Conservation (phyloP, 495 filamentous ascomycete species). For the Lasiosphaeriaceae sp. region DNA sequence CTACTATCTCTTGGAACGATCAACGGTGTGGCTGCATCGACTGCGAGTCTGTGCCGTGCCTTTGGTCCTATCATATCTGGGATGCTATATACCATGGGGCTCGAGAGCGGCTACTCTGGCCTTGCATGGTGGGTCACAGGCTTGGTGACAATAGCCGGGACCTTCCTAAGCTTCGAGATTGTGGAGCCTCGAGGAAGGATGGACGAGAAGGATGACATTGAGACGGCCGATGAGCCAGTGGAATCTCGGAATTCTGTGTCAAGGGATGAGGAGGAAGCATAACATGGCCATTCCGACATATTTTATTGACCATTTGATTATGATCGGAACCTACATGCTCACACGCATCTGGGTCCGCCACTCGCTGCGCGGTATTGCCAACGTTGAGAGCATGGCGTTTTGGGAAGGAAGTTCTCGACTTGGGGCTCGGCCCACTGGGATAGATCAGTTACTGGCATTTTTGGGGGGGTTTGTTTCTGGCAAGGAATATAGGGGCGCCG, state of each 20-base stretch:
- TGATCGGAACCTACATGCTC: too few species aligned
- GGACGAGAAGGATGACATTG: slow-evolving; percentile 29
- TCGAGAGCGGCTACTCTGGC: slow-evolving; percentile 75
- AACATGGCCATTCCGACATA: background rate
- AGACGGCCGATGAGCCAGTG: slow-evolving; percentile 3
- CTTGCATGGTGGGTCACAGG: slow-evolving; percentile 90
- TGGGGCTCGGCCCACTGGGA: background rate
- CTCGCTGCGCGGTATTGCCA: background rate
- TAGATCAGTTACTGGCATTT: too few species aligned
- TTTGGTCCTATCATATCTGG: slow-evolving; percentile 88
- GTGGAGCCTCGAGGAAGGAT: slow-evolving; percentile 39
- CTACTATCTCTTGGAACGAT: slow-evolving; percentile 79
- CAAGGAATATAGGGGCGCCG: too few species aligned
- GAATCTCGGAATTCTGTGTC: background rate
- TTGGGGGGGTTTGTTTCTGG: too few species aligned
- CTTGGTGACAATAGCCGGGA: slow-evolving; percentile 69
- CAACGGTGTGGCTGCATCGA: slow-evolving; percentile 89
- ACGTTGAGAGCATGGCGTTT: background rate
- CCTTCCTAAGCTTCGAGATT: slow-evolving; percentile 48
- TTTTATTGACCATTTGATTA: background rate
- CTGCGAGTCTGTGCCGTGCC: slow-evolving; percentile 79
- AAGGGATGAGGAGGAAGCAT: background rate
- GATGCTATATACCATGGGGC: slow-evolving; percentile 73
- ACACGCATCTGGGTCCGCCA: background rate
- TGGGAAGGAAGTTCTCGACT: background rate